These are phyloP conservation scores for Cercospora berteroae DNA, from an alignment of 2,329 filamentous ascomycete species.

Conservation along the genomic window DNA sequence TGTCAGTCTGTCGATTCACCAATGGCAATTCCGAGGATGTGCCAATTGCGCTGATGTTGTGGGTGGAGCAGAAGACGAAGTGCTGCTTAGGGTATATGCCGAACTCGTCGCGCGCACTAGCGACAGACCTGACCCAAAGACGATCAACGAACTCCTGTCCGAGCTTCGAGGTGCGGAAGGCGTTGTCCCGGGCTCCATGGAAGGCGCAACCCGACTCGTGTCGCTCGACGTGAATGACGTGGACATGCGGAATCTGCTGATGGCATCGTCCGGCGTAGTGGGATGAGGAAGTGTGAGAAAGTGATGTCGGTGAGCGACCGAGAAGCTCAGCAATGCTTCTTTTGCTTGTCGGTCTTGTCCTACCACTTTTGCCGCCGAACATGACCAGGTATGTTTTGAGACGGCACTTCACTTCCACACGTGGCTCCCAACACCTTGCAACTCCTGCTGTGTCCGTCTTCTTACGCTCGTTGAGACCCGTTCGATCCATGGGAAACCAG, in stretches of 20 bases:
- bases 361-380: not conserved
- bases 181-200: not conserved
- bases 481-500: not conserved
- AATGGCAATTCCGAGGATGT: not conserved
- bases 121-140: not conserved
- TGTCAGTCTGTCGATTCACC: not conserved
- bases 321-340: not conserved
- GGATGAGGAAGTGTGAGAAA: not conserved
- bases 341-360: not conserved
- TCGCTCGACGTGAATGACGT: not conserved
- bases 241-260: not conserved
- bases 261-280: not conserved
- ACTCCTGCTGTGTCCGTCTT: not conserved
- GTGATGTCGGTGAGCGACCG: not conserved
- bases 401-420: not conserved
- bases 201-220: not conserved
- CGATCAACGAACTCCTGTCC: not conserved
- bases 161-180: not conserved
- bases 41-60: not conserved
- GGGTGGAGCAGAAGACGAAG: not conserved
- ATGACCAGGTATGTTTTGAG: not conserved
- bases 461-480: not conserved
- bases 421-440: not conserved
- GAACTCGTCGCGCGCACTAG: not conserved
- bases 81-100: not conserved